Percentiles rank a stretch among this genome's conserved stretches.
Conservation (phyloP, 495 filamentous ascomycete genomes). For the Lophiostoma macrostomum region DNA sequence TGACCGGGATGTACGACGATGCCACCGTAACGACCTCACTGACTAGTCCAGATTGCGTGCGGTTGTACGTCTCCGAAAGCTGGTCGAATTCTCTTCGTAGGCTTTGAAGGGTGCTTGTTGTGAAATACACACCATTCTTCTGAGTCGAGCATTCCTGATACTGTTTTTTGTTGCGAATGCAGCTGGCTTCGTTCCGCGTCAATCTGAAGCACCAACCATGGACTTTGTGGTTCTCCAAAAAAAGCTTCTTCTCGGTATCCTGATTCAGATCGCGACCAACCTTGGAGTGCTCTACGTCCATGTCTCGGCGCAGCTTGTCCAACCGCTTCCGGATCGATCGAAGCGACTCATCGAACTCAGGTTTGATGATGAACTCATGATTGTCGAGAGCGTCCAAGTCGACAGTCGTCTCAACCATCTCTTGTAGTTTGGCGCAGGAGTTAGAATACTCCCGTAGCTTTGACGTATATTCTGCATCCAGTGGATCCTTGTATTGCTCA, state of each 20-base stretch:
- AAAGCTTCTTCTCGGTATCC: constrained; percentile 96
- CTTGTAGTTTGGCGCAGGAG: constrained; percentile 79
- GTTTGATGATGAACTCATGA: constrained; percentile 98
- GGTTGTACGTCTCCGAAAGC: constrained; percentile 90
- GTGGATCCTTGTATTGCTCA: constrained; percentile 80
- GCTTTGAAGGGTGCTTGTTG: constrained; percentile 76
- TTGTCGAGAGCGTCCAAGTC: constrained; percentile 94
- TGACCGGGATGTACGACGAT: constrained; percentile 88
- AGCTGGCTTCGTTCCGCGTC: constrained; percentile 84
- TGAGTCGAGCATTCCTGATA: constrained; percentile 97
- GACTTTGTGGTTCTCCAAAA: constrained; percentile 91
- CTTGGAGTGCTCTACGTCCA: constrained; percentile 75
- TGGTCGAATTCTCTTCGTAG: constrained; percentile 91
- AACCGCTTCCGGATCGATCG: constrained; percentile 85
- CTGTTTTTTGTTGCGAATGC: constrained; percentile 83
- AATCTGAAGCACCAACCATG: constrained; percentile 97
- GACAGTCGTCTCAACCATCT: constrained; percentile 98
- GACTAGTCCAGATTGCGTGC: constrained; percentile 88
- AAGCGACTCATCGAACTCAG: constrained; percentile 90
- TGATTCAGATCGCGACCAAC: constrained; percentile 83
- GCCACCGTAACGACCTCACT: constrained; percentile 91
- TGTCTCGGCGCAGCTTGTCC: constrained; percentile 76
- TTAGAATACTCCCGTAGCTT: constrained; percentile 73
- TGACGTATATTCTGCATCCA: constrained; percentile 83
- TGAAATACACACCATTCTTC: constrained; percentile 99